A percentile compares a stretch with the other conserved stretches of the same genome.
phyloP scores from a whole-genome alignment of 345 rosid species.

The Salix caprea region DNA sequence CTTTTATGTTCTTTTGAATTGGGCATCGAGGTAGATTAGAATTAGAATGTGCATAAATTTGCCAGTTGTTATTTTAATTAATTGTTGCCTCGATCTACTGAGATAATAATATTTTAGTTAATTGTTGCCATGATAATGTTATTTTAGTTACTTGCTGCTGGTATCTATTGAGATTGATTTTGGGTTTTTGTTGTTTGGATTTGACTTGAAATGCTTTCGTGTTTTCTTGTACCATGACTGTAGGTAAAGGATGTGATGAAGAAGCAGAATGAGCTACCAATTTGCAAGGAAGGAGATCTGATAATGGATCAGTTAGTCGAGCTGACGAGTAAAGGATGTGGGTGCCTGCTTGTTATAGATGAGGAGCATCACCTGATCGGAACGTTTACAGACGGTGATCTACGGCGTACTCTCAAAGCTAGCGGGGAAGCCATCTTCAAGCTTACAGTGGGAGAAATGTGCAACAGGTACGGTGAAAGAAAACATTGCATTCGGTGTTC shows the following conservation, averaged over 20 bases:
- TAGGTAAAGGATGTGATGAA: conserved; percentile 94
- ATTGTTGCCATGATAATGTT: too few relatives aligned
- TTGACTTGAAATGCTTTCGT: not conserved
- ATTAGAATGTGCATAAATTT: not conserved
- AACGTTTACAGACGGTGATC: conserved; percentile 93
- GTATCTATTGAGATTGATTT: not conserved
- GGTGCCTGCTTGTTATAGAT: conserved; percentile 80
- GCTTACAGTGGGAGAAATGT: conserved; percentile 92
- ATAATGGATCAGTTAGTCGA: conserved; percentile 94
- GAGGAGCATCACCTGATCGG: conserved; percentile 63
- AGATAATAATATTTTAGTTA: too few relatives aligned
- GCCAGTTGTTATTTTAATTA: too few relatives aligned
- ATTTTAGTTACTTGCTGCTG: too few relatives aligned
- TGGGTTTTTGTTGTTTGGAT: not conserved
- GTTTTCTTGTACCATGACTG: not conserved
- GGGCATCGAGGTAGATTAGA: not conserved
- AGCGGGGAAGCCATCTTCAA: conserved; percentile 83
- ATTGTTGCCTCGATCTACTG: too few relatives aligned
- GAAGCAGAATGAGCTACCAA: conserved; percentile 80
- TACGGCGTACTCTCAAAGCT: conserved; percentile 86
- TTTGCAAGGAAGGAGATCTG: conserved; percentile 82
- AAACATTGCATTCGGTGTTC: not conserved
- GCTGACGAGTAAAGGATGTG: conserved; percentile 90
- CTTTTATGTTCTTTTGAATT: not conserved
- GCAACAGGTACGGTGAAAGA: conserved; percentile 59